Evolutionary conservation across 148 eudicot genomes (phyloP), one percentile per base, ranked within the genome.

Genomic region (Cornus kousa): DNA sequence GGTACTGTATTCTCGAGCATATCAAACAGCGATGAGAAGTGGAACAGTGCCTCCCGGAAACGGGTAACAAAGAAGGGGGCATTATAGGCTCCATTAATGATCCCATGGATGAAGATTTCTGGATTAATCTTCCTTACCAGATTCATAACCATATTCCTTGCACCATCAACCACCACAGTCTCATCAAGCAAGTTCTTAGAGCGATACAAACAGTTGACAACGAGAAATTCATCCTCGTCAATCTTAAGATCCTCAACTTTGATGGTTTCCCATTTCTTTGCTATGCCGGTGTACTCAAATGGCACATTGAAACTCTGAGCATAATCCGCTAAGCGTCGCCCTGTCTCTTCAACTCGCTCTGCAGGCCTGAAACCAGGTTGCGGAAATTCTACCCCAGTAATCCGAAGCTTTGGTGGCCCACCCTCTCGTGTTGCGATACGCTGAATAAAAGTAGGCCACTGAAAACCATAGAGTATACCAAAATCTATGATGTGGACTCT

Each of bases 381-480:
- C 31, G 86, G 83, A 74, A 80, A 81, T 43, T 81, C 86, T 60
- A 84, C 74, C 22, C 86, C 86, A 5, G 86, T 84, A 28, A 84
- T 84, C 72, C 83, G 72, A 70, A 84, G 77, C 78, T 66, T 81
- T 19, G 86, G 83, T 9, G 83, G 81, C 11, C 86, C 86, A 22
- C 86, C 81, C 22, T 72, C 75, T 78, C 86, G 70, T 0, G 16
- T n/a, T 23, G 86, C 35, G 32, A 81, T 72, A 53, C 71, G 76
- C 65, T 84, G 83, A 65, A 84, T 77, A 13, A 81, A 73, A 53
- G 81, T 78, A 9, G 86, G 86, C 86, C 86, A 84, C 50, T 84
- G 86, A 79, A 84, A 84, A 68, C 86, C 86, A 74, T 84, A 84
- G 23, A 84, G 81, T 62, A 84, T 84, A 39, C 86, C 86, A 37